Evolutionary conservation across 257 asterid genomes (phyloP), one percentile per base, ranked within the genome.

Genomic region (Gardenia jasminoides): DNA sequence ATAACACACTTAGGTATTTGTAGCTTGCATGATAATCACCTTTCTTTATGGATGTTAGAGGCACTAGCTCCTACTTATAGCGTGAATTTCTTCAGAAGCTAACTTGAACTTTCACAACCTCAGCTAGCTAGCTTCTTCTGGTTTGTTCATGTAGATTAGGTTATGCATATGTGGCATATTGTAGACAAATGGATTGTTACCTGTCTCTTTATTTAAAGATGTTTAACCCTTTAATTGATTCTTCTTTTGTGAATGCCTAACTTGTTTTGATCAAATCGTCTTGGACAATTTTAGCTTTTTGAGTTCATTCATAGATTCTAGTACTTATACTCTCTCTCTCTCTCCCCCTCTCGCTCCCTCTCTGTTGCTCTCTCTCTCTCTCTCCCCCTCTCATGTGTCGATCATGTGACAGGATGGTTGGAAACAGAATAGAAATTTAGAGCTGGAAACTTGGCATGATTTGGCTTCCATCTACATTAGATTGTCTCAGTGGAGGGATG

Each of bases 401-500:
- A 54, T 62, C 39, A 62, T 67, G 67, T 89, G 83, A 50, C 91
- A 94, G 97, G 90, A 83, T 47, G 76, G 79, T 59, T 81, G 64
- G 77, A 83, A 83, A 71, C 85, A 81, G 41, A 75, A 85, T 66
- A 84, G 76, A 67, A 79, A 75, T 50, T 85, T 92, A 81, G 97
- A 95, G 88, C 81, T 85, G 83, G 97, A 89, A 78, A 91, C 88
- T 22, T 96, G 97, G 98, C 92, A 87, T 69, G 97, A 92, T 84
- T 82, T 96, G 89, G 97, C 98, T 73, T 89, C 89, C 79, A 86
- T 96, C 82, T 93, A 96, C 85, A 89, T 89, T 74, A 87, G 85
- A 67, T 85, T 89, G 86, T 88, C 86, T 39, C 89, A 80, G 77
- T 91, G 98, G 98, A 87, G 83, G 39, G 98, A 96, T 72, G 97